Evolutionary conservation across 2,329 filamentous ascomycete species (phyloP), one percentile per base, ranked within the genome.

Genomic region (Cucurbitaria berberidis): DNA sequence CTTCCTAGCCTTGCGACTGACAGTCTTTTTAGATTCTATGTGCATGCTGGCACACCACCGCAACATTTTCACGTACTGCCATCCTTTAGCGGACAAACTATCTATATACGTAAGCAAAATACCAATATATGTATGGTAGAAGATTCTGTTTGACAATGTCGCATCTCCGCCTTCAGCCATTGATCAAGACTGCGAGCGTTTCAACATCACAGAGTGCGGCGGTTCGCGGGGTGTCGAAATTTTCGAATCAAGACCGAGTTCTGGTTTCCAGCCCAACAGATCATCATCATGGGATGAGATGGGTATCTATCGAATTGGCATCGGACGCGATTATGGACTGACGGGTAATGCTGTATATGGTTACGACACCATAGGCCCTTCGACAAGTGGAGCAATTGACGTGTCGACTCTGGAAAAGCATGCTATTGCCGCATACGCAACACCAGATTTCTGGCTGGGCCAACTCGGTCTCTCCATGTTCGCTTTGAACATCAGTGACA

Each of bases 271-370:
- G 39, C 24, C 40, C 1, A 57, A 59, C n/a, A 24, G 15, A 13
- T 62, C 56, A 2, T 51, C 50, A 6, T 44, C 81, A 45, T 90
- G 85, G 84, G 75, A 78, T 21, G 57, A 81, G 1, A 73, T 86
- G 30, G 86, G 86, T 24, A 74, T 79, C 21, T 89, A 82, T 78
- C 76, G 82, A 59, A 76, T 88, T 24, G 83, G 81, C 22, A 76
- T 87, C 34, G 77, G 81, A 47, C 43, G 62, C 21, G 80, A 85
- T 51, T 74, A 87, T 18, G 82, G 81, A 5, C 76, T 82, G 44
- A 74, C 71, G 2, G 84, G 82, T 39, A 88, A 88, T 66, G 87
- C 84, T 8, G 76, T 85, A 47, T 89, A 87, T 63, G 87, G 85
- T 4, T 63, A 82, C 82, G 74, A 79, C 41, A 73, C 65, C 1